Evolutionary conservation across 2,329 filamentous ascomycete species (phyloP).

Genomic region (Coniochaeta sp.): DNA sequence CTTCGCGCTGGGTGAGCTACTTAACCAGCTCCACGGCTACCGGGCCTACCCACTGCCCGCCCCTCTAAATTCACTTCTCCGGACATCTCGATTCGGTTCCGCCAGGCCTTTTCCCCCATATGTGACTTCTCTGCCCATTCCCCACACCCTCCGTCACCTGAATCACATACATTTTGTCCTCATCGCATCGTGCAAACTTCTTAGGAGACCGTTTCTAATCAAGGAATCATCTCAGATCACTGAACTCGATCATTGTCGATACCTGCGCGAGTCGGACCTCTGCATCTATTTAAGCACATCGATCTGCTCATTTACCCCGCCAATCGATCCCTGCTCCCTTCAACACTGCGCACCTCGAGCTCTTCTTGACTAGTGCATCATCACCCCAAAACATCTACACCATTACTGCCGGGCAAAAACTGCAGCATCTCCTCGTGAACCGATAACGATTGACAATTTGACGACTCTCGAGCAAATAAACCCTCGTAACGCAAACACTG

Average conservation of each 20-base stretch:
- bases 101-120: neutral
- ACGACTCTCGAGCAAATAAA: neutral
- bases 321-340: neutral
- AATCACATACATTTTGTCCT: slow-evolving; percentile 1
- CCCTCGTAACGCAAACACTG: neutral
- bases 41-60: slow-evolving; percentile 1
- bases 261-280: neutral
- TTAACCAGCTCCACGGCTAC: neutral
- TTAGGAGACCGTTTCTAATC: neutral
- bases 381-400: neutral
- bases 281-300: slow-evolving; percentile 4
- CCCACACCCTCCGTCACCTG: slow-evolving; percentile 1
- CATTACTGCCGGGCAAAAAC: neutral
- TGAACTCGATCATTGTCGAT: neutral
- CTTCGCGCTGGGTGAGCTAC: neutral
- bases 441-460: neutral
- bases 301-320: slow-evolving; percentile 1
- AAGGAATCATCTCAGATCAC: neutral
- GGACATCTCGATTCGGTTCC: slow-evolving; percentile 2
- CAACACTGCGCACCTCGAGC: neutral
- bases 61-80: slow-evolving; percentile 3
- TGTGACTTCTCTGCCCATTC: neutral
- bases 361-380: neutral
- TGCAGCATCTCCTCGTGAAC: neutral
- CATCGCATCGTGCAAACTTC: neutral